Conservation (phyloP, 768 basidiomycete genomes). For the Russula griseocarnosa region DNA sequence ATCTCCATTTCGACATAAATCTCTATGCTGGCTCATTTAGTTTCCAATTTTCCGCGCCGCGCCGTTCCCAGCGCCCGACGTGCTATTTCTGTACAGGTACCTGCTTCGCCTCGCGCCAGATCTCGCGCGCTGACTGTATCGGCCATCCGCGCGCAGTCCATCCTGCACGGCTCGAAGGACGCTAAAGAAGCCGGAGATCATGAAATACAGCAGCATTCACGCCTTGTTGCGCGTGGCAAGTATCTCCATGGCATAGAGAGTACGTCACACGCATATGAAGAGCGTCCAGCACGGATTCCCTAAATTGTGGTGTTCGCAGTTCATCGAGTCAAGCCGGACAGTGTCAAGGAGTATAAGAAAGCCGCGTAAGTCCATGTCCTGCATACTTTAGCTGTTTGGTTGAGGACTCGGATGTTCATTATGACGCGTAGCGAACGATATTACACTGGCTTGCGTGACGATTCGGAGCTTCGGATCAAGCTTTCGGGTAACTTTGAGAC, state of each 20-base stretch:
- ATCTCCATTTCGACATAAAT: slow-evolving; percentile 2
- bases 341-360: slow-evolving; percentile 76
- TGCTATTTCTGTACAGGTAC: slow-evolving; percentile 36
- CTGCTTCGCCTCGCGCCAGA: slow-evolving; percentile 25
- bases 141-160: slow-evolving; percentile 47
- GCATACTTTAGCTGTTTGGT: background rate
- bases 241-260: slow-evolving; percentile 89
- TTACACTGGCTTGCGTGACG: slow-evolving; percentile 75
- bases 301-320: slow-evolving; percentile 42
- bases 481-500: slow-evolving; percentile 94
- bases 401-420: slow-evolving; percentile 13
- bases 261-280: slow-evolving; percentile 37
- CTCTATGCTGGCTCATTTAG: slow-evolving; percentile 31
- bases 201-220: slow-evolving; percentile 77
- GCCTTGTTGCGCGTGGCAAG: slow-evolving; percentile 88
- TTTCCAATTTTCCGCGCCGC: slow-evolving; percentile 27
- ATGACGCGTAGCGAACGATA: slow-evolving; percentile 61
- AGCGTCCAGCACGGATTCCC: slow-evolving; percentile 4
- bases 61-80: slow-evolving; percentile 26
- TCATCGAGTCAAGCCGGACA: slow-evolving; percentile 82
- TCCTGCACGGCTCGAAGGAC: slow-evolving; percentile 91
- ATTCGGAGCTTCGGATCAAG: slow-evolving; percentile 72
- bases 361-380: slow-evolving; percentile 60
- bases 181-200: slow-evolving; percentile 80
- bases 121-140: slow-evolving; percentile 29